Evolutionary conservation across 176 grass and related monocot genomes (phyloP), one percentile per base, ranked within the genome.

Genomic region (Zoysia japonica): DNA sequence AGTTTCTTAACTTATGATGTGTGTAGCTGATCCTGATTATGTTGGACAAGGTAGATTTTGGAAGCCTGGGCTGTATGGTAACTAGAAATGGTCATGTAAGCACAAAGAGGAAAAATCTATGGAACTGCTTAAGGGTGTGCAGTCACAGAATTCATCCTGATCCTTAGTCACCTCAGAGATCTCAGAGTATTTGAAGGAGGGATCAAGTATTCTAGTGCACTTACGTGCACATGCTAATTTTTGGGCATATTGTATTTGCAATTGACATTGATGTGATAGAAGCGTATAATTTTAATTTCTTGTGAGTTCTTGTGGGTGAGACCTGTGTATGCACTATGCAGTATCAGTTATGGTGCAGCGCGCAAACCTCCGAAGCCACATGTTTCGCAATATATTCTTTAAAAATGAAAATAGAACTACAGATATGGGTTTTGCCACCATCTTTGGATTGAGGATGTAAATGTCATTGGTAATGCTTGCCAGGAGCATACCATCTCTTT

Each of bases 51-150:
- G 9, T 41, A 1, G 70, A 73, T n/a, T 55, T 5, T 77, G 37
- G 14, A 77, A 77, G 20, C 45, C 41, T 78, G 47, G 51, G 61
- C 28, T 78, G 13, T 41, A 66, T 66, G 75, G 46, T 12, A 28
- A 28, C 28, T 28, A 78, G 15, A 36, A 47, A 50, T 40, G 14
- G 16, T 78, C 50, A 9, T 4, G 2, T 39, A 75, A 45, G 9
- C 39, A 43, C 47, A 67, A 3, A 67, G 62, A 53, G 63, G 38
- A 54, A 66, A 66, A 66, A 78, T 53, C 17, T n/a, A 53, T 13
- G 47, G 65, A 60, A 9, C n/a, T 61, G 39, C 40, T 14, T 11
- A 41, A 44, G 16, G 47, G 39, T 44, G 10, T 35, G 3, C n/a
- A 16, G 17, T 54, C 7, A 13, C 38, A 67, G 3, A 68, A 68